Percentiles rank a stretch among this genome's conserved stretches.
These are phyloP conservation scores for Ramaria sp. DNA, from an alignment of 768 basidiomycete species.

Conservation along the genomic window DNA sequence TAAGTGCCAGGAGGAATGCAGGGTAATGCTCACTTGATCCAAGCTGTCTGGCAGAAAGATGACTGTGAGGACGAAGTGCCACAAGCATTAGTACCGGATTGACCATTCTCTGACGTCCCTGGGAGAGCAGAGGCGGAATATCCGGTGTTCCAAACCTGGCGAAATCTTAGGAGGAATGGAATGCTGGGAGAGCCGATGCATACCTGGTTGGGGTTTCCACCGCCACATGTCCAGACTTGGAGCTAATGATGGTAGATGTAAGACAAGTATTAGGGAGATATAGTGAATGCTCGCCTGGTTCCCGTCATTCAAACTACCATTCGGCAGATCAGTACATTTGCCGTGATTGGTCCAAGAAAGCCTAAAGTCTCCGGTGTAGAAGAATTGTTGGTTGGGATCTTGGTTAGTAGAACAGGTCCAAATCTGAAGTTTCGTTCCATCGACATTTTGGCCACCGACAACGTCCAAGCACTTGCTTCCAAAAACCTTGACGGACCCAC, in stretches of 20 bases:
- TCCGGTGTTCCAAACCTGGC: conserved; percentile 37
- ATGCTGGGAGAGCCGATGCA: not conserved
- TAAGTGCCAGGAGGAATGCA: not conserved
- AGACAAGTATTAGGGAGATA: not conserved
- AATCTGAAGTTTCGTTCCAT: conserved; percentile 42
- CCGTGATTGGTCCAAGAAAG: conserved; percentile 38
- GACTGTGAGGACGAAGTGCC: conserved; percentile 22
- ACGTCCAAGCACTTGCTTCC: conserved; percentile 41
- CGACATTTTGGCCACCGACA: conserved; percentile 26
- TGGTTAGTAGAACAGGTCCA: conserved; percentile 32
- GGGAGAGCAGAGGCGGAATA: conserved; percentile 30
- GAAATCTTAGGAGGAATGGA: not conserved
- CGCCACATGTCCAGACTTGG: conserved; percentile 19
- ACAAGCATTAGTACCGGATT: conserved; percentile 28
- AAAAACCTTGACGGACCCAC: conserved; percentile 32
- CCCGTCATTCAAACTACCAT: conserved; percentile 29
- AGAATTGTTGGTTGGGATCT: conserved; percentile 34
- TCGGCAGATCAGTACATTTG: conserved; percentile 40
- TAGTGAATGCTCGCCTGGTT: conserved; percentile 25
- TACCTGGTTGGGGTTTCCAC: conserved; percentile 34
- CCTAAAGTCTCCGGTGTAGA: conserved; percentile 23
- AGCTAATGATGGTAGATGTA: conserved; percentile 22
- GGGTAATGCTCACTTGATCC: conserved; percentile 11
- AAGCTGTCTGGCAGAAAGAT: conserved; percentile 25
- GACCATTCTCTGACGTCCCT: conserved; percentile 23